phyloP scores from a whole-genome alignment of 2,329 filamentous ascomycete genomes.

The Cucurbitaria berberidis region DNA sequence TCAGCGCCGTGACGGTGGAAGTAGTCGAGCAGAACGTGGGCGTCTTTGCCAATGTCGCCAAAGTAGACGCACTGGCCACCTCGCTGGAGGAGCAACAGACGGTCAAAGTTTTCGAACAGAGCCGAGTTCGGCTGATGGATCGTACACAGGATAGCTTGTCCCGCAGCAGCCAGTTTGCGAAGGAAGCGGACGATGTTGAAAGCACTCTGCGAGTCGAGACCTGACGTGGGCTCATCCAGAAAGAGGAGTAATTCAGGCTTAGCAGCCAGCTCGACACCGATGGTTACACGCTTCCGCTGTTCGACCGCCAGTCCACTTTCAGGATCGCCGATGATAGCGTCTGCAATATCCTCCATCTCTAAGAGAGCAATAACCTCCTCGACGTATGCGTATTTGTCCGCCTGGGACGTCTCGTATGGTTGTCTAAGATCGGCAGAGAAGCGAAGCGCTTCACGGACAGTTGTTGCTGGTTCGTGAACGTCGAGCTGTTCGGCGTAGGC shows the following conservation, averaged over 20 bases:
- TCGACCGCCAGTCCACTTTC: constrained; percentile 68
- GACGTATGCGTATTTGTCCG: constrained; percentile 70
- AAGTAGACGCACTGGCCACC: constrained; percentile 87
- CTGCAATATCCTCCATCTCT: constrained; percentile 70
- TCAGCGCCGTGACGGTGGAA: constrained; percentile 62
- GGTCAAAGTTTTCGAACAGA: constrained; percentile 87
- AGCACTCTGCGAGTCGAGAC: constrained; percentile 73
- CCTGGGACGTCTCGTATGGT: constrained; percentile 61
- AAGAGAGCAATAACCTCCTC: constrained; percentile 69
- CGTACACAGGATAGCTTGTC: constrained; percentile 87
- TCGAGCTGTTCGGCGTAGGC: constrained; percentile 71
- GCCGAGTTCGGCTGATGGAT: constrained; percentile 90
- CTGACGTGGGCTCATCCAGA: constrained; percentile 79
- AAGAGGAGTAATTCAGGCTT: constrained; percentile 78
- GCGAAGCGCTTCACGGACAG: constrained; percentile 69
- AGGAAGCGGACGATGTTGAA: constrained; percentile 81
- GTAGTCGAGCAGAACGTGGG: constrained; percentile 68
- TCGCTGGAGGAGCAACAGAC: constrained; percentile 76
- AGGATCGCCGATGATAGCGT: constrained; percentile 68
- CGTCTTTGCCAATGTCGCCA: constrained; percentile 80
- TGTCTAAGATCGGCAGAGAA: constrained; percentile 71
- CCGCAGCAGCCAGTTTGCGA: constrained; percentile 76
- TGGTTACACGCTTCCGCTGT: constrained; percentile 67
- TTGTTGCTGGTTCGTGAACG: constrained; percentile 66
- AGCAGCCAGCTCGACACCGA: constrained; percentile 65